Percentiles rank a stretch among this genome's conserved stretches.
phyloP scores from a whole-genome alignment of 768 basidiomycete species.

The Guyanaporus albipodus region DNA sequence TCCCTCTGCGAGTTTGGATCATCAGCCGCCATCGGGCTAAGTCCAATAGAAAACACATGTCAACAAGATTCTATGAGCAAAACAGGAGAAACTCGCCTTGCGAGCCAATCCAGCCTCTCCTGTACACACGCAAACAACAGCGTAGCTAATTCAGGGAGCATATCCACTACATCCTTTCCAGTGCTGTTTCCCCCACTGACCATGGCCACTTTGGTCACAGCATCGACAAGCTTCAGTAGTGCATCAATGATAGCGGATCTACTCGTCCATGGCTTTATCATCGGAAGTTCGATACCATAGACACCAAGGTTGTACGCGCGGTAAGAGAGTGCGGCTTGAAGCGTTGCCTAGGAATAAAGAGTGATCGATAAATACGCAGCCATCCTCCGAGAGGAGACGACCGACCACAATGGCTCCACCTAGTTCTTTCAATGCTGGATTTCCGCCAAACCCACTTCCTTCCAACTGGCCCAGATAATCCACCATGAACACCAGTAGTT shows the following conservation, averaged over 20 bases:
- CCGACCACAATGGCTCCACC: conserved; percentile 57
- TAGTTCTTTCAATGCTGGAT: conserved; percentile 35
- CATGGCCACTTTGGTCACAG: conserved; percentile 39
- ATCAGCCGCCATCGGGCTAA: conserved; percentile 44
- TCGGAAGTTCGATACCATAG: conserved; percentile 73
- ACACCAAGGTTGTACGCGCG: conserved; percentile 65
- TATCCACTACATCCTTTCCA: conserved; percentile 41
- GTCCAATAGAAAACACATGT: background rate
- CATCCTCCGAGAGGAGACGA: conserved; percentile 4
- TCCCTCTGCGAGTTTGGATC: conserved; percentile 53
- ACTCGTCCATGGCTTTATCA: conserved; percentile 84
- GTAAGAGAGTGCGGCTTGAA: conserved; percentile 71
- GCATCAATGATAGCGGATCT: conserved; percentile 62
- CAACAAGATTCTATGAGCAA: background rate
- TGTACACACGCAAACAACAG: conserved; percentile 61
- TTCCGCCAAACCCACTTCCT: conserved; percentile 20
- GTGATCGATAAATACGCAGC: background rate
- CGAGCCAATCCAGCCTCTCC: conserved; percentile 68
- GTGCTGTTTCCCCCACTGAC: conserved; percentile 7
- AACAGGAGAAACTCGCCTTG: conserved; percentile 38
- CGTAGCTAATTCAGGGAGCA: conserved; percentile 63
- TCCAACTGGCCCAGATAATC: conserved; percentile 25
- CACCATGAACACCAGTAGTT: conserved; percentile 60
- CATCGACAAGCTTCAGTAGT: conserved; percentile 66
- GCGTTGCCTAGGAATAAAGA: conserved; percentile 49